phyloP scores from a whole-genome alignment of 1,139 yeast genomes.

The Candida sp. region DNA sequence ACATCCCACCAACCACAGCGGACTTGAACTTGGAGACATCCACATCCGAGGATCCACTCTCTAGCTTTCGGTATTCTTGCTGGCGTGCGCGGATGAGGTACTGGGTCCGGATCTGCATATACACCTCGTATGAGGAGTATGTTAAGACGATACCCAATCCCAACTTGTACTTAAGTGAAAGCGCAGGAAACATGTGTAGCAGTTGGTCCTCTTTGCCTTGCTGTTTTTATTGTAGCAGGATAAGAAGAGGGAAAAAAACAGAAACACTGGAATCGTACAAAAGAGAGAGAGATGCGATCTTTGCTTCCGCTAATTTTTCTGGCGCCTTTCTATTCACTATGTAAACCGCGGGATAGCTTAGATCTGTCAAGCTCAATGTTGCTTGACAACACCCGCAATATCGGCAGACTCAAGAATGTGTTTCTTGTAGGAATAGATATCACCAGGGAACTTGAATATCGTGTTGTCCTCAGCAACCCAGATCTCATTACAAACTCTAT shows the following conservation, averaged over 20 bases:
- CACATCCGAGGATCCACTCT: slow-evolving; percentile 15
- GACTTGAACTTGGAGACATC: slow-evolving; percentile 42
- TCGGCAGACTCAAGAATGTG: slow-evolving; percentile 81
- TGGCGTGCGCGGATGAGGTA: slow-evolving; percentile 59
- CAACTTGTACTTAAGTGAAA: slow-evolving; percentile 36
- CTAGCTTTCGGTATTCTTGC: slow-evolving; percentile 15
- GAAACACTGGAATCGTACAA: neutral
- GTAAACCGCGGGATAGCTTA: too few species aligned
- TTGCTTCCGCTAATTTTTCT: neutral
- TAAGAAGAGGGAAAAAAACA: neutral
- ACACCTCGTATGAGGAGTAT: slow-evolving; percentile 72
- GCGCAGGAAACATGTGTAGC: slow-evolving; percentile 5
- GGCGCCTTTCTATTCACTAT: neutral
- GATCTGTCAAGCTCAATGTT: slow-evolving; percentile 48
- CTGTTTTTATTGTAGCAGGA: neutral
- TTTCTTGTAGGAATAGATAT: slow-evolving; percentile 87
- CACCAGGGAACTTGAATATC: slow-evolving; percentile 82
- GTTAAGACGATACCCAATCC: slow-evolving; percentile 61
- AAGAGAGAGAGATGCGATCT: neutral
- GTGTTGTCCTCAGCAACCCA: slow-evolving; percentile 94
- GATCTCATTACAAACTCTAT: slow-evolving; percentile 87
- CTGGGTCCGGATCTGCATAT: slow-evolving; percentile 59
- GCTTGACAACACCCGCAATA: slow-evolving; percentile 86
- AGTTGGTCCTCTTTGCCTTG: neutral
- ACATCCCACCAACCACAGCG: slow-evolving; percentile 75